phyloP scores from a whole-genome alignment of 2,329 filamentous ascomycete genomes.

The Pseudogymnoascus sp. region DNA sequence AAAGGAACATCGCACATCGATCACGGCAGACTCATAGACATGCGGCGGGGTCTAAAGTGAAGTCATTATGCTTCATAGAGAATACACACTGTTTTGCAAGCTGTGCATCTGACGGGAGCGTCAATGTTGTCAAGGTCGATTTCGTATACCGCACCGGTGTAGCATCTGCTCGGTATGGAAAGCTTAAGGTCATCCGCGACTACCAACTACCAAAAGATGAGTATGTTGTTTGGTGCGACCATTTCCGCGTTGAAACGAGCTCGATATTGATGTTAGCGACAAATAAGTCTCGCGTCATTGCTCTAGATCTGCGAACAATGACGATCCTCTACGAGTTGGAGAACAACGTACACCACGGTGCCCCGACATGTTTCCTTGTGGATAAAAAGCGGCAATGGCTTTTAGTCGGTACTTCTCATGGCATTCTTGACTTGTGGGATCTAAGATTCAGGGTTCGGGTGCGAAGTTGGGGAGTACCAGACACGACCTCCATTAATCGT shows the following conservation, averaged over 20 bases:
- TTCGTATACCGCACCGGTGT: conserved; percentile 48
- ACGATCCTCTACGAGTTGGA: conserved; percentile 66
- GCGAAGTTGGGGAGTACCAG: conserved; percentile 79
- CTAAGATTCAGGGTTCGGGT: conserved; percentile 85
- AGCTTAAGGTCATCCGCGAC: conserved; percentile 65
- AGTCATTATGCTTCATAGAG: conserved; percentile 82
- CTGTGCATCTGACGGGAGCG: conserved; percentile 79
- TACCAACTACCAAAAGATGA: conserved; percentile 69
- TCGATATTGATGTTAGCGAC: conserved; percentile 85
- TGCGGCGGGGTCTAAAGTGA: conserved; percentile 59
- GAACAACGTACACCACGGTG: conserved; percentile 86
- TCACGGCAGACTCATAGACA: conserved; percentile 81
- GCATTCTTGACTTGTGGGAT: conserved; percentile 91
- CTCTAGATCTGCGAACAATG: conserved; percentile 84
- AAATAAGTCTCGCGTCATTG: conserved; percentile 72
- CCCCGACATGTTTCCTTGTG: conserved; percentile 82
- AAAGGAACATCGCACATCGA: conserved; percentile 82
- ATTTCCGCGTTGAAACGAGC: conserved; percentile 72
- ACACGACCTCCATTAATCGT: conserved; percentile 69
- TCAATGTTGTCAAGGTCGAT: conserved; percentile 72
- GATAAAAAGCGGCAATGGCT: conserved; percentile 85
- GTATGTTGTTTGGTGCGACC: conserved; percentile 81
- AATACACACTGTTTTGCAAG: conserved; percentile 90
- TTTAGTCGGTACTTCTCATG: conserved; percentile 82
- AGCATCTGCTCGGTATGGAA: conserved; percentile 61